Conservation (phyloP, 805 yeast genomes). For the Ogataea corticis region DNA sequence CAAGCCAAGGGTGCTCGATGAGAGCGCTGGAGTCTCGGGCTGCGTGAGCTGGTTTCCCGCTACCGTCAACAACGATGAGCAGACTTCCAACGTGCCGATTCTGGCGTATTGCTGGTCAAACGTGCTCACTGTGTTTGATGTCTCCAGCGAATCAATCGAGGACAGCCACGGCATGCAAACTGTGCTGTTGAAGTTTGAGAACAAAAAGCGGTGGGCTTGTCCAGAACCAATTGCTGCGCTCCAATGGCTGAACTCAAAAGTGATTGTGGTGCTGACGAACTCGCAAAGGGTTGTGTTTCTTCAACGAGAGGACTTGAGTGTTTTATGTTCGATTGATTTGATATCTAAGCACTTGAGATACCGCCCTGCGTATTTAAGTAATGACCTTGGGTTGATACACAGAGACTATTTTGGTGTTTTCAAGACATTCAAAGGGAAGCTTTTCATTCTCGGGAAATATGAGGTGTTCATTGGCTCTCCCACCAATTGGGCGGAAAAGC, state of each 20-base stretch:
- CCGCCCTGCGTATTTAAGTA: slow-evolving; percentile 10
- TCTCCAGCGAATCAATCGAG: slow-evolving; percentile 36
- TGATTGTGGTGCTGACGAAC: slow-evolving; percentile 43
- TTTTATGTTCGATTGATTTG: slow-evolving; percentile 39
- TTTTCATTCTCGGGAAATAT: slow-evolving; percentile 54
- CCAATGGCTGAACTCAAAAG: slow-evolving; percentile 54
- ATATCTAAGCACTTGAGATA: slow-evolving; percentile 39
- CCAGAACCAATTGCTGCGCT: slow-evolving; percentile 53
- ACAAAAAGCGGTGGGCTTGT: slow-evolving; percentile 43
- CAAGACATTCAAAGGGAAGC: slow-evolving; percentile 41
- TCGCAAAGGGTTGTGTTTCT: slow-evolving; percentile 47
- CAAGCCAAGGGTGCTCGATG: slow-evolving; percentile 41
- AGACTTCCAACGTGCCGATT: slow-evolving; percentile 39
- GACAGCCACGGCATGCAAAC: slow-evolving; percentile 28
- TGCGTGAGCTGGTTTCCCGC: slow-evolving; percentile 68
- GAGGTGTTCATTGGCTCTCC: slow-evolving; percentile 58
- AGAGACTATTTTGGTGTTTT: slow-evolving; percentile 34
- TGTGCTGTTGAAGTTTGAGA: slow-evolving; percentile 36
- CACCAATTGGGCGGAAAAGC: slow-evolving; percentile 69
- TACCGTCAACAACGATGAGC: slow-evolving; percentile 27
- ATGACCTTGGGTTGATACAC: slow-evolving; percentile 15
- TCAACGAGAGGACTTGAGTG: slow-evolving; percentile 40
- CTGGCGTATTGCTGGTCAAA: slow-evolving; percentile 74
- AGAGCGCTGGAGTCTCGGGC: slow-evolving; percentile 39
- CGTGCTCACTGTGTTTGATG: slow-evolving; percentile 54